Percentiles rank a stretch among this genome's conserved stretches.
Evolutionary conservation across 192 early-diverging fungal species (phyloP).

Genomic region (Linnemannia schmuckeri): DNA sequence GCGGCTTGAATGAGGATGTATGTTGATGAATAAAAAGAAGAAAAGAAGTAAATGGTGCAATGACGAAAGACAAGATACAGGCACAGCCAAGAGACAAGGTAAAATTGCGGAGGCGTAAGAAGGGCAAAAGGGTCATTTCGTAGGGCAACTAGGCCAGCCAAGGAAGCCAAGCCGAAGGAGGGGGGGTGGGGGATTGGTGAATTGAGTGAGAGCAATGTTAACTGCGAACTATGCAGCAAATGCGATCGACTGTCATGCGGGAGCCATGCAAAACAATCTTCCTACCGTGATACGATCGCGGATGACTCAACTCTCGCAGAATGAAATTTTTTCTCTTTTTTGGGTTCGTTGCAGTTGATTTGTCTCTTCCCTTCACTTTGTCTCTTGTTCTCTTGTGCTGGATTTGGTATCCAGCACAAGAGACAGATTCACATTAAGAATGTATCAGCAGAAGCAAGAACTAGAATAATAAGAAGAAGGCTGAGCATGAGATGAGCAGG

Average conservation of each 20-base stretch:
- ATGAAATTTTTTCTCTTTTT: background rate
- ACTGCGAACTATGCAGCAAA: background rate
- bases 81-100: background rate
- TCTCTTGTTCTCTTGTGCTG: too few species aligned
- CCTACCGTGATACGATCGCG: background rate
- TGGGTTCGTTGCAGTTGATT: background rate
- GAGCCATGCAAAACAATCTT: background rate
- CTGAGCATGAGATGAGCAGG: background rate
- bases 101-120: background rate
- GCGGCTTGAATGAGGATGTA: background rate
- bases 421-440: too few species aligned
- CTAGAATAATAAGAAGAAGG: too few species aligned
- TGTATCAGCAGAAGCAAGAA: too few species aligned
- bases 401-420: too few species aligned
- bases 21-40: background rate
- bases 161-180: background rate
- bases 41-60: background rate
- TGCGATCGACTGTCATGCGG: background rate
- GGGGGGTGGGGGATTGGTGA: background rate
- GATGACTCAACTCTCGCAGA: constrained; percentile 1
- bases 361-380: too few species aligned
- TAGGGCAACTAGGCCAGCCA: background rate
- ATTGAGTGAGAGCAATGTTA: background rate
- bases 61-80: background rate
- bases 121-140: background rate